Evolutionary conservation across 805 yeast genomes (phyloP), one percentile per base, ranked within the genome.

Genomic region (Torulaspora microellipsoides): DNA sequence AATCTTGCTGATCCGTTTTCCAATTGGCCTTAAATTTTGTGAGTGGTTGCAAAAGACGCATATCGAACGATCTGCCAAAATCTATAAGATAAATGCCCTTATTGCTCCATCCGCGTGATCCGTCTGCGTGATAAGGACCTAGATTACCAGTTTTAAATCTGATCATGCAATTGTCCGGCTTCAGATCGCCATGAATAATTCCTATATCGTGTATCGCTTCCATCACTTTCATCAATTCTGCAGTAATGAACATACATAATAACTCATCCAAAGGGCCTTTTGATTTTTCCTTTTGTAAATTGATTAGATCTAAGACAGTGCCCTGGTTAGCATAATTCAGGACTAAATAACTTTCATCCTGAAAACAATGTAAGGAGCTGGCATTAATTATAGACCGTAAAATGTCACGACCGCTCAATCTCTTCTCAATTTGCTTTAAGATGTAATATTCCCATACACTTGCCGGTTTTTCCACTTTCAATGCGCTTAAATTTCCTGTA

Each of bases 101-200:
- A 2, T 62, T 48, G 15, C 54, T 41, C 85, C 85, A 79, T 2
- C 73, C 77, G 31, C 64, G 48, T 0, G 52, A 42, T 0, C 75
- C 76, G 15, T 64, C 55, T 0, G 63, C 47, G 29, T 58, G 53
- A 43, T 70, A 73, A 13, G 55, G 43, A 1, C 63, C 62, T 8
- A 59, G 41, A 43, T 27, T 35, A 3, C 46, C 43, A 42, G 55
- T 45, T 12, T 67, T 65, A 32, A 84, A 70, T 31, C 84, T 64
- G 0, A 87, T 57, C 95, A 89, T 84, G 51, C 93, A 85, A 58
- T 88, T 89, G 49, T 85, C 95, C 0, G 95, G 83, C 57, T 84
- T 85, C 42, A 89, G 62, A 59, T 89, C 95, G 1, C 95, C 95
- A 65, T 89, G 96, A 10, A 89, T 69, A 1, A 89, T 78, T 0